These are phyloP conservation scores for Tolypocladium guangdongense DNA, from an alignment of 2,329 filamentous ascomycete species.

Conservation along the genomic window DNA sequence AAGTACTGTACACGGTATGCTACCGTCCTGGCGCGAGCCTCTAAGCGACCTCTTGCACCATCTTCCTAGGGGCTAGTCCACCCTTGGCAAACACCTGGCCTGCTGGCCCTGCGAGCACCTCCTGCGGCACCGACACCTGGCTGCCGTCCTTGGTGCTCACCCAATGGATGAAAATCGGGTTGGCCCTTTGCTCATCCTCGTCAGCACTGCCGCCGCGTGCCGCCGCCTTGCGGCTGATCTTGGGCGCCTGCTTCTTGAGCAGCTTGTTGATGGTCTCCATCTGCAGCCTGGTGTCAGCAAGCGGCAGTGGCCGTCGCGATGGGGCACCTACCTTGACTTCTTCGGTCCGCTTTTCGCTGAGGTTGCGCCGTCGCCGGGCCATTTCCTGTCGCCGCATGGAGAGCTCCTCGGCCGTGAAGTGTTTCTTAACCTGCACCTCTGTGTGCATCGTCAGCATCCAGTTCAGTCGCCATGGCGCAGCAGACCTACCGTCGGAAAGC, in stretches of 20 bases:
- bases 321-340: slow-evolving; percentile 44
- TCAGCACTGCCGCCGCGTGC: slow-evolving; percentile 38
- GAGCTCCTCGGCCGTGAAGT: slow-evolving; percentile 49
- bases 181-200: slow-evolving; percentile 35
- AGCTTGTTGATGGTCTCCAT: slow-evolving; percentile 89
- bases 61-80: slow-evolving; percentile 28
- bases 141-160: slow-evolving; percentile 56
- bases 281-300: slow-evolving; percentile 27
- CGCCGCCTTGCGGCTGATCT: slow-evolving; percentile 48
- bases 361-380: slow-evolving; percentile 48
- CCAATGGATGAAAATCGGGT: slow-evolving; percentile 59
- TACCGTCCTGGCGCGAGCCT: not conserved
- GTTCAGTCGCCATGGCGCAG: not conserved
- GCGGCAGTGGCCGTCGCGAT: not conserved
- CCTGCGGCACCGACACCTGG: slow-evolving; percentile 52
- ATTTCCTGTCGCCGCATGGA: slow-evolving; percentile 53
- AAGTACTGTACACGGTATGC: not conserved
- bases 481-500: slow-evolving; percentile 43
- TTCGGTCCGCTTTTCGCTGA: slow-evolving; percentile 54
- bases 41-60: slow-evolving; percentile 44
- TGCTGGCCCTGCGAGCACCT: slow-evolving; percentile 53
- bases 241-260: slow-evolving; percentile 74
- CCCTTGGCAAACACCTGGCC: slow-evolving; percentile 44
- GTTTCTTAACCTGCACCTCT: slow-evolving; percentile 55
- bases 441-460: slow-evolving; percentile 7